Conservation (phyloP, 345 rosid genomes). For the Triadica sebifera region DNA sequence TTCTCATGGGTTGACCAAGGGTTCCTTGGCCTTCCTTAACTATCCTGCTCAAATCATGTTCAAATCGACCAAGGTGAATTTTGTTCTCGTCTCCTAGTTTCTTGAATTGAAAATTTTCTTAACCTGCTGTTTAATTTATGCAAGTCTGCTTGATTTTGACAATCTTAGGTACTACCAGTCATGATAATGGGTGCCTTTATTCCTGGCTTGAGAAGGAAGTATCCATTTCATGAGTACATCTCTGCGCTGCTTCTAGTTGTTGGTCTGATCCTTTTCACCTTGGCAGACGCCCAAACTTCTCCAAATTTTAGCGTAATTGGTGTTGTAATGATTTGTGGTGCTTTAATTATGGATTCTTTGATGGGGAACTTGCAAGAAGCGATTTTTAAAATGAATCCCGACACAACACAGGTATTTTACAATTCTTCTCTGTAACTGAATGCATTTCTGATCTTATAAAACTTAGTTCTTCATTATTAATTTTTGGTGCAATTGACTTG, state of each 20-base stretch:
- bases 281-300: slow-evolving; percentile 91
- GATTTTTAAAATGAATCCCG: slow-evolving; percentile 77
- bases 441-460: neutral
- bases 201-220: slow-evolving; percentile 86
- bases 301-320: slow-evolving; percentile 85
- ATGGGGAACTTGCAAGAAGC: slow-evolving; percentile 92
- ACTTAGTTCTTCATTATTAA: neutral
- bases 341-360: slow-evolving; percentile 81
- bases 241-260: slow-evolving; percentile 78
- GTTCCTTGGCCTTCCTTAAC: slow-evolving; percentile 92
- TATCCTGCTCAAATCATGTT: slow-evolving; percentile 95
- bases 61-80: slow-evolving; percentile 91
- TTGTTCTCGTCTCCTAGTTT: neutral
- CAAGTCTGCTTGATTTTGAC: slow-evolving; percentile 6
- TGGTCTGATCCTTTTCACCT: slow-evolving; percentile 86
- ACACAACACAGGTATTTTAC: slow-evolving; percentile 68
- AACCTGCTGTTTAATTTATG: neutral
- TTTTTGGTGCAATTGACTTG: neutral
- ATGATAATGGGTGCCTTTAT: slow-evolving; percentile 98
- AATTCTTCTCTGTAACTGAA: neutral
- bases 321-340: slow-evolving; percentile 84
- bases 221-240: slow-evolving; percentile 73
- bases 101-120: neutral
- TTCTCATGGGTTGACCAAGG: slow-evolving; percentile 93
- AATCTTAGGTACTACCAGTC: slow-evolving; percentile 77